Evolutionary conservation across 2,329 filamentous ascomycete genomes (phyloP), one percentile per base, ranked within the genome.

Genomic region (Paracamarosporium sp.): DNA sequence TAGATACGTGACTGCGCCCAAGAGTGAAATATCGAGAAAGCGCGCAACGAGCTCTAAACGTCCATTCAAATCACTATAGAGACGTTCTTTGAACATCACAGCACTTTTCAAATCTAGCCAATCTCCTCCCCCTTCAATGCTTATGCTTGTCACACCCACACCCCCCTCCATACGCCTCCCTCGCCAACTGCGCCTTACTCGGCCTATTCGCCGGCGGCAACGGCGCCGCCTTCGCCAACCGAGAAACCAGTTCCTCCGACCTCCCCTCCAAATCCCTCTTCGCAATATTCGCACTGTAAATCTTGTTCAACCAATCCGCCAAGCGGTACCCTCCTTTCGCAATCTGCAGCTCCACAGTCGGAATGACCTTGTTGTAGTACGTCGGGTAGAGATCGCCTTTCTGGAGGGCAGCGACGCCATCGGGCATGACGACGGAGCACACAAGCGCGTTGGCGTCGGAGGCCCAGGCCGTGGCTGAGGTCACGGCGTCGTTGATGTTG

Each of bases 331-430:
- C 40, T 4, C 40, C 40, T 17, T 43, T 43, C 4, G 40, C 40
- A 15, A 43, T 25, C 40, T 43, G 40, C 4, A 43, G 40, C 40
- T 43, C 40, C 8, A 43, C 40, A 12, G 40, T 43, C 5, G 40
- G 40, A 15, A 43, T 43, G 40, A 43, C 40, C 40, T 43, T 43
- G 40, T 43, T 43, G 40, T 43, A 43, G 40, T 43, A 43, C 3
- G 40, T 43, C 9, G 20, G 40, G 20, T 43, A 43, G 9, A 43
- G 40, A 25, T 43, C 40, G 40, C 20, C 20, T 25, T 5, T 43
- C 40, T 43, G 40, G 22, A 43, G 40, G 20, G 40, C 40, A 4
- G 40, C 40, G 12, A 43, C 40, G 12, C 40, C 40, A 22, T 25
- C 11, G 40, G 40, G 40, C 40, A 43, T 43, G 20, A 43, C 20